A percentile compares a stretch with the other conserved stretches of the same genome.
phyloP scores from a whole-genome alignment of 2,329 filamentous ascomycete species.

The Lachnum nothofagi region DNA sequence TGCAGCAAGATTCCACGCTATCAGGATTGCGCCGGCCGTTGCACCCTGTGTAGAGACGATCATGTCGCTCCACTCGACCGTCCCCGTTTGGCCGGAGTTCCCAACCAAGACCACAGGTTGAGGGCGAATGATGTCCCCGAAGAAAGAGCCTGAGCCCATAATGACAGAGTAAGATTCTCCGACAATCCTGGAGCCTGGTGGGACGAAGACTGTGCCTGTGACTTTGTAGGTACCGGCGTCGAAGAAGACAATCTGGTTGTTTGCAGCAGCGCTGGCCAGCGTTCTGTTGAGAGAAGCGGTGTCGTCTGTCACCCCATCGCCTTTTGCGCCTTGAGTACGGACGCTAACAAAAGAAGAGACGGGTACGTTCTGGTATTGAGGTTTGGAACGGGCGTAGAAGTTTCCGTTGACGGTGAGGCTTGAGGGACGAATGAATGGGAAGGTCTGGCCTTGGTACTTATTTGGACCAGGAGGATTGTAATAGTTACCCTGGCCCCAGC shows the following conservation, averaged over 20 bases:
- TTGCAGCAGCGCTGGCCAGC: slow-evolving; percentile 49
- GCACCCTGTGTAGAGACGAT: slow-evolving; percentile 45
- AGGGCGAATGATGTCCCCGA: slow-evolving; percentile 39
- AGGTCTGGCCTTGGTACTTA: slow-evolving; percentile 36
- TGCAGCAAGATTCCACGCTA: slow-evolving; percentile 21
- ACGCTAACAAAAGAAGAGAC: slow-evolving; percentile 41
- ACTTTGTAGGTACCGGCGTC: slow-evolving; percentile 42
- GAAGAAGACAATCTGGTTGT: slow-evolving; percentile 45
- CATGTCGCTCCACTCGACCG: slow-evolving; percentile 48
- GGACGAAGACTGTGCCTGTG: slow-evolving; percentile 42
- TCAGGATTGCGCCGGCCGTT: slow-evolving; percentile 31
- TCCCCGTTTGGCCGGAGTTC: slow-evolving; percentile 41
- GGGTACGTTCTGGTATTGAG: slow-evolving; percentile 44
- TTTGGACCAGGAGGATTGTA: slow-evolving; percentile 51
- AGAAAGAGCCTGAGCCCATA: slow-evolving; percentile 36
- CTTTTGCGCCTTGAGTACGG: slow-evolving; percentile 15
- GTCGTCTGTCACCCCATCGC: slow-evolving; percentile 14
- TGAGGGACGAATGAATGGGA: slow-evolving; percentile 40
- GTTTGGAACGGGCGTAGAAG: slow-evolving; percentile 49
- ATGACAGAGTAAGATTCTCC: slow-evolving; percentile 49
- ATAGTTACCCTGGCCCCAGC: slow-evolving; percentile 73
- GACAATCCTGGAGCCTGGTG: slow-evolving; percentile 45
- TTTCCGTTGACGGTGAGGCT: slow-evolving; percentile 40
- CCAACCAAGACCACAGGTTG: slow-evolving; percentile 48
- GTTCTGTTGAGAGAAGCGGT: slow-evolving; percentile 44